Conservation (phyloP, 2,329 filamentous ascomycete species). For the Aureobasidium pullulans region DNA sequence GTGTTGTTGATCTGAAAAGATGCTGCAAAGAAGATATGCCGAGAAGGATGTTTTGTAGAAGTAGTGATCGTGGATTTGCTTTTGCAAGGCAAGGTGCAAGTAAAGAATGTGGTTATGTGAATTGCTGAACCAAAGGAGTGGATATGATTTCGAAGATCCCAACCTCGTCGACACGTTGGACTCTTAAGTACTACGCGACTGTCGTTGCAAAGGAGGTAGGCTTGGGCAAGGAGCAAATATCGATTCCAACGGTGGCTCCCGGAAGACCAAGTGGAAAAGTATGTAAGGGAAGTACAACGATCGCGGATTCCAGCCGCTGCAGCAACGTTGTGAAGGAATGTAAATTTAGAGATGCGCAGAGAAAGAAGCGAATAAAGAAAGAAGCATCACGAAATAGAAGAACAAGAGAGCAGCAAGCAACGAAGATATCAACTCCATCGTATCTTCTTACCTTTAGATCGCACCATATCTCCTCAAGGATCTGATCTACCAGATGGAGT, state of each 20-base stretch:
- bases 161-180: constrained; percentile 9
- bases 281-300: constrained; percentile 12
- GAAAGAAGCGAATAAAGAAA: not conserved
- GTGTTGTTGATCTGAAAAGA: not conserved
- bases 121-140: constrained; percentile 12
- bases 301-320: constrained; percentile 13
- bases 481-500: constrained; percentile 8
- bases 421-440: not conserved
- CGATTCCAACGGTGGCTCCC: constrained; percentile 17
- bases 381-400: not conserved
- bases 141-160: constrained; percentile 13
- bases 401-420: not conserved
- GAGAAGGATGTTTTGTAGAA: constrained; percentile 1
- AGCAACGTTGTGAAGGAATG: constrained; percentile 14
- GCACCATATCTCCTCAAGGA: not conserved
- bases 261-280: constrained; percentile 4
- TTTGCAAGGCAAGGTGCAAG: constrained; percentile 9
- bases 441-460: not conserved
- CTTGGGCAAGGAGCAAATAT: constrained; percentile 17
- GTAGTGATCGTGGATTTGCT: constrained; percentile 11
- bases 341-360: constrained; percentile 14
- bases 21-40: not conserved
- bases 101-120: constrained; percentile 13
- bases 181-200: constrained; percentile 14
- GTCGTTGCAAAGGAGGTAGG: constrained; percentile 16